Evolutionary conservation across 169 alveolate genomes (phyloP).

Genomic region (Besnoitia besnoiti): DNA sequence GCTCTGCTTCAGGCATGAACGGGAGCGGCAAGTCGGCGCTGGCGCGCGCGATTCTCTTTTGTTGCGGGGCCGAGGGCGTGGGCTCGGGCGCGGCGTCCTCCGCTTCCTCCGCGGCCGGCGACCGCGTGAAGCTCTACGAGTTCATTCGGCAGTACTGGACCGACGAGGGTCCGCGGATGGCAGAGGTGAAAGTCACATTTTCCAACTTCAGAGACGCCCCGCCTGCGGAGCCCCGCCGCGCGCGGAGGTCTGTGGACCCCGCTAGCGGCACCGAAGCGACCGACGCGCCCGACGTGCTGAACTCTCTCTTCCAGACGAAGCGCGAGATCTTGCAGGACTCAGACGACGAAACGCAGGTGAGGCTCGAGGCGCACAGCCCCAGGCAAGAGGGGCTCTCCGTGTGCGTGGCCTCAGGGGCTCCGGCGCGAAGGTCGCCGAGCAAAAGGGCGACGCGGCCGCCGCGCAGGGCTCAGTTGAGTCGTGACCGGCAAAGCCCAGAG

Average conservation of each 20-base stretch:
- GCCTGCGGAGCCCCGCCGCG: not conserved
- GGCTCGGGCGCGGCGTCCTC: not conserved
- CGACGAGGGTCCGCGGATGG: conserved; percentile 48
- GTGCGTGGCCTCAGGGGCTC: not conserved
- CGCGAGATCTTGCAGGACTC: not conserved
- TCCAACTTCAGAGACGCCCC: conserved; percentile 35
- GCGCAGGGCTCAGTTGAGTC: no score
- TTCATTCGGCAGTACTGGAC: conserved; percentile 56
- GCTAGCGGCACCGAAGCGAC: not conserved
- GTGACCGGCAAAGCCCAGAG: no score
- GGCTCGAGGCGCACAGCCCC: not conserved
- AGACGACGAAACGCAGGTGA: not conserved
- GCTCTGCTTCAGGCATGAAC: conserved; percentile 38
- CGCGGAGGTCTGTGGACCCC: not conserved
- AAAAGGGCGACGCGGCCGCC: not conserved
- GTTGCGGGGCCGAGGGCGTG: conserved; percentile 62
- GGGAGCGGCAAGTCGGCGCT: conserved; percentile 58
- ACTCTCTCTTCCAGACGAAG: not conserved
- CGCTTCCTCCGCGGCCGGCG: no score
- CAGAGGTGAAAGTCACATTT: conserved; percentile 40
- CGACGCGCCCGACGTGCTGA: not conserved
- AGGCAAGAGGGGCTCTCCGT: not conserved
- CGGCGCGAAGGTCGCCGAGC: not conserved
- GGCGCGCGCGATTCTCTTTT: conserved; percentile 49
- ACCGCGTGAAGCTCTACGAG: conserved; percentile 36